phyloP scores from a whole-genome alignment of 208 protist genomes.

The Trypanosoma lewisi region DNA sequence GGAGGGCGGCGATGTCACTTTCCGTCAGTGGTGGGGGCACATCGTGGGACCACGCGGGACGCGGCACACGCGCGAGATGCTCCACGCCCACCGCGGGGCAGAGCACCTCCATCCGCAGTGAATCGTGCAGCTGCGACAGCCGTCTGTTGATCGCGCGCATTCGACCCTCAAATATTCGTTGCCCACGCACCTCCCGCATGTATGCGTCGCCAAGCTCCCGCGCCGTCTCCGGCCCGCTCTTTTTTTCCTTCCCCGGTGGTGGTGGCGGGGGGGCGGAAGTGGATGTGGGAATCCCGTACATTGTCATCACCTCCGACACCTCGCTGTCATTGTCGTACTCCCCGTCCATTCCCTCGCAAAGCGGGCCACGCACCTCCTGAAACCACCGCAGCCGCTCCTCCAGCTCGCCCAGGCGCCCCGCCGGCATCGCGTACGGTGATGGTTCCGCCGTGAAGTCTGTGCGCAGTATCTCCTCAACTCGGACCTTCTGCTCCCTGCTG shows the following conservation, averaged over 20 bases:
- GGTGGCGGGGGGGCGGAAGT: background rate
- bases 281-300: background rate
- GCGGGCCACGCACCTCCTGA: constrained; percentile 14
- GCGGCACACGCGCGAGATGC: constrained; percentile 23
- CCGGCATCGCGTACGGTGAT: constrained; percentile 19
- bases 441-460: constrained; percentile 11
- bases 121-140: constrained; percentile 30
- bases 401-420: constrained; percentile 7
- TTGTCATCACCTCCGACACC: background rate
- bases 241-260: background rate
- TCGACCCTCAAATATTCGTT: constrained; percentile 9
- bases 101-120: constrained; percentile 23
- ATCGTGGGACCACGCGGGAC: constrained; percentile 32
- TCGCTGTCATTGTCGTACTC: constrained; percentile 3
- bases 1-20: constrained; percentile 31
- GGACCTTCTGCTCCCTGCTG: constrained; percentile 35
- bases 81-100: constrained; percentile 19
- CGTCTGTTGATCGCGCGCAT: constrained; percentile 41
- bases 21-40: constrained; percentile 32
- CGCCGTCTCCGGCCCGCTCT: background rate
- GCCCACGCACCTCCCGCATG: constrained; percentile 30
- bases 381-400: constrained; percentile 34
- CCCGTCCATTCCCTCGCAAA: constrained; percentile 11
- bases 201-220: constrained; percentile 45
- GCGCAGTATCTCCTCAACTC: constrained; percentile 43